Evolutionary conservation across 2,329 filamentous ascomycete genomes (phyloP).

Genomic region (Pseudogymnoascus pannorum): DNA sequence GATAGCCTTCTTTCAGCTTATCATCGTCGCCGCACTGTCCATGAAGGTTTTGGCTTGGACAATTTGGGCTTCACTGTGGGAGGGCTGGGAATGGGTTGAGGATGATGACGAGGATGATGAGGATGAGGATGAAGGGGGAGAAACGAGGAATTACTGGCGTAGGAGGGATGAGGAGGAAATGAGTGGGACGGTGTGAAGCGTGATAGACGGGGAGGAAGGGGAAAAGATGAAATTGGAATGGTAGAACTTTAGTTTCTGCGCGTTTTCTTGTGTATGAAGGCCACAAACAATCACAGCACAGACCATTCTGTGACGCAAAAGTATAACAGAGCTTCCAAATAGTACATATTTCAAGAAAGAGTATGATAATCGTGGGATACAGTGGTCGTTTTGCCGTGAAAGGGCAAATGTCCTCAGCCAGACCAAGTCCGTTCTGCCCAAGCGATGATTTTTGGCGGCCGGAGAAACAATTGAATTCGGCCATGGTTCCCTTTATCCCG

Average conservation of each 20-base stretch:
- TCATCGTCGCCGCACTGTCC: neutral
- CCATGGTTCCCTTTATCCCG: too few relatives aligned
- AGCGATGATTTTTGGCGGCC: too few relatives aligned
- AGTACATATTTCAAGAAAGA: too few relatives aligned
- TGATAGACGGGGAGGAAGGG: neutral
- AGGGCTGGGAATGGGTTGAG: neutral
- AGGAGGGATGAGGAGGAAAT: slow-evolving; percentile 1
- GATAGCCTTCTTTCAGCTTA: neutral
- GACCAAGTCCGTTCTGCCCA: too few relatives aligned
- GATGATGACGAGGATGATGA: neutral
- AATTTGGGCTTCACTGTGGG: neutral
- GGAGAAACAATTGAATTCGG: too few relatives aligned
- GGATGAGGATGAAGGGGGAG: neutral
- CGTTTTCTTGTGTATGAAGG: neutral
- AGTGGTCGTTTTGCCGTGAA: too few relatives aligned
- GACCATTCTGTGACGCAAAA: too few relatives aligned
- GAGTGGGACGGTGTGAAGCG: neutral
- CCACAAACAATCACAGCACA: too few relatives aligned
- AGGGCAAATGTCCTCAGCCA: too few relatives aligned
- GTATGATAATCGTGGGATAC: too few relatives aligned
- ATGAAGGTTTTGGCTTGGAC: neutral
- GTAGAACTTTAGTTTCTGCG: neutral
- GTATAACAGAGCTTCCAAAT: too few relatives aligned
- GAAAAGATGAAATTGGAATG: neutral
- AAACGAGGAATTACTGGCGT: neutral